Percentiles rank a stretch among this genome's conserved stretches.
Conservation (phyloP, 2,329 filamentous ascomycete genomes). For the Fusarium pininemorale region DNA sequence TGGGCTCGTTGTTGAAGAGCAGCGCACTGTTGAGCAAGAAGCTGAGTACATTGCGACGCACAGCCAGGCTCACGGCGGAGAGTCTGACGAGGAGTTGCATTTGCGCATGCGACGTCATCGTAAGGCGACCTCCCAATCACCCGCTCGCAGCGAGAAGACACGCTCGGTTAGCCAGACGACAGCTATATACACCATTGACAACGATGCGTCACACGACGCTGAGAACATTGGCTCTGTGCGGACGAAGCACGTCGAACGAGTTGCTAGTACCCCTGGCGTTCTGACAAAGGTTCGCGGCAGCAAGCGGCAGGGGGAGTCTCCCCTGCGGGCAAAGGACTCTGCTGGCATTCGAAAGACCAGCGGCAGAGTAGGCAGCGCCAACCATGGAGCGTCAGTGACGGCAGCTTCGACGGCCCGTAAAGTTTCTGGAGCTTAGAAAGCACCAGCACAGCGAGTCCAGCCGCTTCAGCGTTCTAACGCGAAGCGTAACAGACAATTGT, state of each 20-base stretch:
- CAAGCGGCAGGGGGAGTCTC: conserved; percentile 61
- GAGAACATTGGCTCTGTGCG: conserved; percentile 73
- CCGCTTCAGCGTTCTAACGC: conserved; percentile 27
- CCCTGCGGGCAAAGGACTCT: conserved; percentile 61
- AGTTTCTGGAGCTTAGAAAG: conserved; percentile 57
- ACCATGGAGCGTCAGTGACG: conserved; percentile 52
- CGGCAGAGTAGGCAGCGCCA: conserved; percentile 70
- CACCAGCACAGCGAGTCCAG: conserved; percentile 32
- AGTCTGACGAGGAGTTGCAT: conserved; percentile 86
- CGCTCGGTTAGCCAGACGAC: conserved; percentile 81
- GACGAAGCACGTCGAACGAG: conserved; percentile 66
- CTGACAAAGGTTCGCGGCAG: conserved; percentile 73
- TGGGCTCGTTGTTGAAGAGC: conserved; percentile 56
- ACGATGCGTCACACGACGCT: conserved; percentile 74
- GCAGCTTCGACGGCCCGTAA: conserved; percentile 60
- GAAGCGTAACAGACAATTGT: conserved; percentile 31
- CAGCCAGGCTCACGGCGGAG: conserved; percentile 68
- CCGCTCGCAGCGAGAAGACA: conserved; percentile 66
- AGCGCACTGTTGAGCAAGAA: conserved; percentile 64
- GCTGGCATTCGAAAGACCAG: conserved; percentile 71
- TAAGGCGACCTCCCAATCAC: conserved; percentile 71
- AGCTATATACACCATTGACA: conserved; percentile 72
- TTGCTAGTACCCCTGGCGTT: conserved; percentile 63
- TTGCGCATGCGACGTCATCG: conserved; percentile 76
- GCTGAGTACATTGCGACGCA: conserved; percentile 70